Evolutionary conservation across 148 eudicot species (phyloP), one percentile per base, ranked within the genome.

Genomic region (Rhododendron vialii): DNA sequence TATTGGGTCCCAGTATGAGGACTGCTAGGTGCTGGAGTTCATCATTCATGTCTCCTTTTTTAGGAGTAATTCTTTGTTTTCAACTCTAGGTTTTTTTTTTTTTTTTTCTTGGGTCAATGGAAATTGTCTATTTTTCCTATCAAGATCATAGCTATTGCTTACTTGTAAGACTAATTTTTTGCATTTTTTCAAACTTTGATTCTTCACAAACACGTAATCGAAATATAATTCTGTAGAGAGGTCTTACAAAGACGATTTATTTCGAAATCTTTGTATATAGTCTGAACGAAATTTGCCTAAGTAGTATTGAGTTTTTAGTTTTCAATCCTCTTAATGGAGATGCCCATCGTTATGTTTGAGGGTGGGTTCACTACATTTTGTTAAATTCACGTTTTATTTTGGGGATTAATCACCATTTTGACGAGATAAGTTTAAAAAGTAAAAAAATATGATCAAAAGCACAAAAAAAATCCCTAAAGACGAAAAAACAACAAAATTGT

Each of bases 11-110:
- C 87, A 84, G 17, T 5, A n/a, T 57, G 77, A 82, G 83, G 45
- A 41, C 43, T 83, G 86, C 88, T 78, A 51, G 80, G 75, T 86
- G 86, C 51, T 88, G 88, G 84, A 86, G 53, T 76, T 88, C 85
- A 88, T 86, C 88, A 88, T 88, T 55, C 17, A 7, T 78, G 80
- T 79, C 81, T 30, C 61, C 45, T 41, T 79, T 83, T 79, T 35
- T 36, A 12, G 45, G 45, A 41, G 45, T 53, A 5, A 41, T 86
- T 67, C 47, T 30, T 30, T 30, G 0, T 30, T 69, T 28, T 33
- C 38, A 5, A 14, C 41, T 30, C 38, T 30, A 47, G 2, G 15
- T 4, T 28, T 30, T 4, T 7, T 63, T 63, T 7, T 22, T 6
- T 20, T 18, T 18, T 15, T 53, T 14, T 30, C 20, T 4, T 13